Percentiles rank a stretch among this genome's conserved stretches.
Conservation (phyloP, 2,329 filamentous ascomycete genomes). For the Fusarium cicatricum region DNA sequence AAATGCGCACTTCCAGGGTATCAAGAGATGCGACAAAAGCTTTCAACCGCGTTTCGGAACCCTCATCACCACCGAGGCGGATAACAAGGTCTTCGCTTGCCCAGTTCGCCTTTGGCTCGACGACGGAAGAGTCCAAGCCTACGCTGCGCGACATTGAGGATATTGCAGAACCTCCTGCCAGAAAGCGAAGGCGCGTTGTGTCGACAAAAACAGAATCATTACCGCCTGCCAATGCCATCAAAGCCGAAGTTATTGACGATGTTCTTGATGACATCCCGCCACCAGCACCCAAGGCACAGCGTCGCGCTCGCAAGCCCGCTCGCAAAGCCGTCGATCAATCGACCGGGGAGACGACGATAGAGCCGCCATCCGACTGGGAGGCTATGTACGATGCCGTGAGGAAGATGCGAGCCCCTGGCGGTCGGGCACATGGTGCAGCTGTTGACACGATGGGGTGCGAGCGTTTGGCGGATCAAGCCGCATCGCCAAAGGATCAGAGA, state of each 20-base stretch:
- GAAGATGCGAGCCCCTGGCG: conserved; percentile 72
- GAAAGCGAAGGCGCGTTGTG: conserved; percentile 44
- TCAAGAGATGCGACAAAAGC: conserved; percentile 66
- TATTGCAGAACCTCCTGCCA: conserved; percentile 47
- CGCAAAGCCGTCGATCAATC: conserved; percentile 52
- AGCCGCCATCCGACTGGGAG: conserved; percentile 84
- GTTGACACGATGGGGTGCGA: conserved; percentile 99
- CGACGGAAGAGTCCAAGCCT: conserved; percentile 35
- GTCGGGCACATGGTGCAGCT: conserved; percentile 73
- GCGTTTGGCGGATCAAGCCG: conserved; percentile 66
- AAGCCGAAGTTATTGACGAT: conserved; percentile 51
- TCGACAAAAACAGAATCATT: conserved; percentile 18
- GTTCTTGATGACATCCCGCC: conserved; percentile 35
- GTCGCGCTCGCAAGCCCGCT: conserved; percentile 56
- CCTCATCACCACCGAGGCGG: conserved; percentile 51
- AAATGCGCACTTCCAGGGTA: conserved; percentile 66
- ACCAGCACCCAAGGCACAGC: conserved; percentile 40
- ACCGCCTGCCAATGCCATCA: conserved; percentile 42
- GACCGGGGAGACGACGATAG: conserved; percentile 51
- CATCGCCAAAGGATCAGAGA: conserved; percentile 66
- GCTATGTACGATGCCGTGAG: conserved; percentile 80
- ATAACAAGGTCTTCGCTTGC: conserved; percentile 59
- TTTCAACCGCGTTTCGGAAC: conserved; percentile 49
- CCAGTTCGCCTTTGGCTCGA: conserved; percentile 53
- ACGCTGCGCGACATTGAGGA: conserved; percentile 65